Base-by-base conservation (phyloP, 192 early-diverging fungal species). In the Backusella parvicylindrica region DNA sequence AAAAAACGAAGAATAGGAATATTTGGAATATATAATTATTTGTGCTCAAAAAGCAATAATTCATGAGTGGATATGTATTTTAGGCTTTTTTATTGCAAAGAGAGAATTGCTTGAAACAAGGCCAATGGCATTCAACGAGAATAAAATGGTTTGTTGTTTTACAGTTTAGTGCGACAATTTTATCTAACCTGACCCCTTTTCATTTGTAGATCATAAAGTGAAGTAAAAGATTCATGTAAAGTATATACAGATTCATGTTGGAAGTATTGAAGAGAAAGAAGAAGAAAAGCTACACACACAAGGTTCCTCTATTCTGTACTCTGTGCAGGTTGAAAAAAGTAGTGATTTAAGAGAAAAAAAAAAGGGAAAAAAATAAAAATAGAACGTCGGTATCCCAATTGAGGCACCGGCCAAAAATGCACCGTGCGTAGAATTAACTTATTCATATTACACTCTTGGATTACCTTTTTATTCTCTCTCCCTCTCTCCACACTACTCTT, bases 141-240 rank as follows among this genome's bases (percentile, higher is more conserved):
- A 26, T 23, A 26, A 69, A 43, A 67, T 43, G 68, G 68, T 38
- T 69, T 69, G 50, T 69, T 41, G 36, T 26, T 69, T 67, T 69
- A 69, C 68, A 69, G 68, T 69, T 69, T 69, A 69, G 68, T 69
- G 68, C 38, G 23, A 69, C 68, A 69, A 30, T 47, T 26, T 69
- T 23, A 69, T 43, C 68, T 69, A 69, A 69, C 68, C 68, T 69
- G 68, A 37, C 68, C 68, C 68, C 68, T 36, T 47, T 47, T 41
- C 16, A 31, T 30, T 43, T 37, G 35, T 41, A 69, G 23, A 69
- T 28, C 35, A 41, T 28, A 69, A 43, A 41, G 38, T 30, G 31
- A 65, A 65, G 32, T 65, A 65, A 65, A n/a, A 33, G 13, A 15
- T 65, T 30, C 32, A 65, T 65, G 30, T 33, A 65, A 7, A 33